A percentile compares a stretch with the other conserved stretches of the same genome.
phyloP scores from a whole-genome alignment of 2,329 filamentous ascomycete genomes.

The Diaporthe sp. region DNA sequence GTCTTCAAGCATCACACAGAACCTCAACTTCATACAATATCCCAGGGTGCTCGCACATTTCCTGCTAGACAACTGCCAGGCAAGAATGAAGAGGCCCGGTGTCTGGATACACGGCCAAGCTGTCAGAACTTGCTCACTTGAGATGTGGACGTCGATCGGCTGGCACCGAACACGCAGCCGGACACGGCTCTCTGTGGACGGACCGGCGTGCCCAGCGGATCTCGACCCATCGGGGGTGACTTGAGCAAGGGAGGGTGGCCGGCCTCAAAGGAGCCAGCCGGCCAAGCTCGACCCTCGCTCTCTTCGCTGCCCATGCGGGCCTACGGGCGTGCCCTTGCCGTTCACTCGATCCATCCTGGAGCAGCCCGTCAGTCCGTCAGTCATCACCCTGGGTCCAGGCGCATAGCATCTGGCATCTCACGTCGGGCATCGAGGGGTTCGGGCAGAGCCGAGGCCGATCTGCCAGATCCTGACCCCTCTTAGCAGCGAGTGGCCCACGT shows the following conservation, averaged over 20 bases:
- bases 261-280: background rate
- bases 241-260: background rate
- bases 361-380: background rate
- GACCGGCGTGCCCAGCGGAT: slow-evolving; percentile 18
- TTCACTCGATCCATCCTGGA: background rate
- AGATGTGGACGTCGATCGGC: background rate
- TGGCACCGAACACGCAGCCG: background rate
- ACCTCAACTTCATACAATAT: background rate
- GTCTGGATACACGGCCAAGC: background rate
- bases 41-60: background rate
- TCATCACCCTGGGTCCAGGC: slow-evolving; percentile 20
- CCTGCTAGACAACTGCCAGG: background rate
- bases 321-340: slow-evolving; percentile 1
- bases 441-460: slow-evolving; percentile 39
- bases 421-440: slow-evolving; percentile 32
- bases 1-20: background rate
- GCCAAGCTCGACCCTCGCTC: slow-evolving; percentile 1
- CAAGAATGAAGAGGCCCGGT: background rate
- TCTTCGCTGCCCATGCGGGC: background rate
- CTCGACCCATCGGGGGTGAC: background rate
- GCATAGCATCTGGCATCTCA: slow-evolving; percentile 18
- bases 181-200: slow-evolving; percentile 2
- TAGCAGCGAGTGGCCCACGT: slow-evolving; percentile 30
- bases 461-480: slow-evolving; percentile 37
- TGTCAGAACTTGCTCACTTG: background rate